Percentiles rank a stretch among this genome's conserved stretches.
Conservation (phyloP, 768 basidiomycete genomes). For the Chlorophyllum brunneum region DNA sequence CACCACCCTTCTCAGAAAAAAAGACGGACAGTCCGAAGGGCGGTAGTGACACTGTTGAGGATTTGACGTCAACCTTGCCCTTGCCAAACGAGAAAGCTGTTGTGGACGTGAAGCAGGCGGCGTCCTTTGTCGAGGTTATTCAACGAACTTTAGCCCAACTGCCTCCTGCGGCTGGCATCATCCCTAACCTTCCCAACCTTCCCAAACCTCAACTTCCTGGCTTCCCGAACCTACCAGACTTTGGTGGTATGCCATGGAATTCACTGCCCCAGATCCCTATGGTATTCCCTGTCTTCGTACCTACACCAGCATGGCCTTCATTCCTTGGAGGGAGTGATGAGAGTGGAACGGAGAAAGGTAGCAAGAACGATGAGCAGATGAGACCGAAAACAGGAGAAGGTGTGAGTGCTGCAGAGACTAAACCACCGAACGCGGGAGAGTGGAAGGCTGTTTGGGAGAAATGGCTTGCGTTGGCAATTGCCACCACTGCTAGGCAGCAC, state of each 20-base stretch:
- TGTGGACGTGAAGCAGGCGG: constrained; percentile 44
- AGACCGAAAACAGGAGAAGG: constrained; percentile 26
- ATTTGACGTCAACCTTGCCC: constrained; percentile 10
- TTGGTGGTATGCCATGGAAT: constrained; percentile 49
- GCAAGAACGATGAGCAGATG: constrained; percentile 19
- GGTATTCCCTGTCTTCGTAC: constrained; percentile 78
- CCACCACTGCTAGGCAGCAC: constrained; percentile 40
- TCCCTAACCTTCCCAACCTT: constrained; percentile 38
- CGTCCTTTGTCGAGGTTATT: constrained; percentile 64
- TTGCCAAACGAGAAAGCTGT: constrained; percentile 22
- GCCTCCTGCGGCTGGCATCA: constrained; percentile 51
- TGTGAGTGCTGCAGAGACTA: constrained; percentile 30
- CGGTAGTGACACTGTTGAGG: not conserved
- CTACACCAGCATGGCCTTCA: constrained; percentile 60
- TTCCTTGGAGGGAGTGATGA: constrained; percentile 48
- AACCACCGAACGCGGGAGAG: constrained; percentile 46
- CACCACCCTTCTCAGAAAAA: not conserved
- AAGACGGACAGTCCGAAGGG: not conserved
- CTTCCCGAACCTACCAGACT: constrained; percentile 57
- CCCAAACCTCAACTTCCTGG: constrained; percentile 57
- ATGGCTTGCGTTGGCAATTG: constrained; percentile 57
- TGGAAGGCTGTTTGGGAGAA: constrained; percentile 74
- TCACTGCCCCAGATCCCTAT: constrained; percentile 65
- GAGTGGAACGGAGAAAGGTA: constrained; percentile 8
- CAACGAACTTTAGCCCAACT: constrained; percentile 69